Percentiles rank a stretch among this genome's conserved stretches.
phyloP scores from a whole-genome alignment of 139 green algal genomes.

The Ettlia oleoabundans region DNA sequence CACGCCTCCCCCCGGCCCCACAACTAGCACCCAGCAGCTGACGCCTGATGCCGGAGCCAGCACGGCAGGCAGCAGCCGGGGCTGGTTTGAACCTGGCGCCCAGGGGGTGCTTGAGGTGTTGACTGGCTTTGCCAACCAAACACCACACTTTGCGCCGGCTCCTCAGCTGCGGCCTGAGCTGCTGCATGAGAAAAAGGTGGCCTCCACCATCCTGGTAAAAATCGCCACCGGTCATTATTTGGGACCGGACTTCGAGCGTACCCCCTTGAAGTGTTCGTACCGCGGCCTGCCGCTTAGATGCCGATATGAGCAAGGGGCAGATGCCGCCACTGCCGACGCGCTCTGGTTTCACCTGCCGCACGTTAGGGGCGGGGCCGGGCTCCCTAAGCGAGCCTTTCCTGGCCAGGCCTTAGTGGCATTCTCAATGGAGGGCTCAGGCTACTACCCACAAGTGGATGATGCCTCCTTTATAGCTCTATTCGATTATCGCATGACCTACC shows the following conservation, averaged over 20 bases:
- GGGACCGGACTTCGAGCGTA: neutral
- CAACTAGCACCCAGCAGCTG: no score
- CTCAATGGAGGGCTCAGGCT: neutral
- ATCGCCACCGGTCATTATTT: neutral
- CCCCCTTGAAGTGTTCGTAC: neutral
- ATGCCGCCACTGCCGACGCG: neutral
- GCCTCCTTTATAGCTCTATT: neutral
- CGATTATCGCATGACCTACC: conserved; percentile 6
- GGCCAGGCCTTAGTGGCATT: neutral
- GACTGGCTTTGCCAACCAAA: neutral
- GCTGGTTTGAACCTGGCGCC: neutral
- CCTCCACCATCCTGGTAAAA: no score
- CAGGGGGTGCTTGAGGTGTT: neutral
- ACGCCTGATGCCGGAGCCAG: no score
- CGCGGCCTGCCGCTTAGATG: neutral
- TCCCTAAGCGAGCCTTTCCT: neutral
- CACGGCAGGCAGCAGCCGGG: neutral
- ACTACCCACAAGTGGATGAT: neutral
- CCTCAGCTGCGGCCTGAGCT: neutral
- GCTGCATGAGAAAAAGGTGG: neutral
- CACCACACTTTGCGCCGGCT: neutral
- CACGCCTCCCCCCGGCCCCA: no score
- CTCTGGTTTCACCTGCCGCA: conserved; percentile 8
- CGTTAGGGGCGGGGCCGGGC: neutral
- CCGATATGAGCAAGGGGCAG: neutral